These are phyloP conservation scores for Hymenoscyphus occultus DNA, from an alignment of 2,329 filamentous ascomycete genomes.

Conservation along the genomic window DNA sequence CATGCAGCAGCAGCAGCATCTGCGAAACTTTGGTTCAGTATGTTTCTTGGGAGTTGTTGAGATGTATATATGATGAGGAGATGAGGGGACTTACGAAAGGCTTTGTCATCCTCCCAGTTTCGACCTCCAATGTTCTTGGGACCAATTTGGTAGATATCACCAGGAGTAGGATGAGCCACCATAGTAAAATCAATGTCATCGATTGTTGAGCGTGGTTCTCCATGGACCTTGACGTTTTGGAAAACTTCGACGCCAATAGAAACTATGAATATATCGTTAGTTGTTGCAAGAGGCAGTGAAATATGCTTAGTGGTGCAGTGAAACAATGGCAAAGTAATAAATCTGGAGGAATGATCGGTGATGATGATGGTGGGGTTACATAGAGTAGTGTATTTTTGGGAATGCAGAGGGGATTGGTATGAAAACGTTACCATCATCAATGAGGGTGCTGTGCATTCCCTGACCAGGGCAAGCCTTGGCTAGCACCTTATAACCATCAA, in stretches of 20 bases:
- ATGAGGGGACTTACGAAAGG: neutral
- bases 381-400: neutral
- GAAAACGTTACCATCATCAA: neutral
- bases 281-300: neutral
- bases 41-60: too few relatives aligned
- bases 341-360: neutral
- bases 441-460: neutral
- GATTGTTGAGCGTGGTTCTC: neutral
- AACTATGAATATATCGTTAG: neutral
- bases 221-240: neutral
- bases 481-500: neutral
- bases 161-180: neutral
- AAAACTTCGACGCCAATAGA: neutral
- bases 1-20: neutral
- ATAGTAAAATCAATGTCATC: neutral
- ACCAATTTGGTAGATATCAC: neutral
- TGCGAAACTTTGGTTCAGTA: too few relatives aligned
- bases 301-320: neutral
- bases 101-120: conserved; percentile 2
- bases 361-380: neutral
- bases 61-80: too few relatives aligned
- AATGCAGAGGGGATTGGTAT: neutral
- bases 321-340: neutral
- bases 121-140: neutral
- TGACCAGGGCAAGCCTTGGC: neutral